These are phyloP conservation scores for Trichoderma brevicompactum DNA, from an alignment of 2,329 filamentous ascomycete genomes.

Conservation along the genomic window DNA sequence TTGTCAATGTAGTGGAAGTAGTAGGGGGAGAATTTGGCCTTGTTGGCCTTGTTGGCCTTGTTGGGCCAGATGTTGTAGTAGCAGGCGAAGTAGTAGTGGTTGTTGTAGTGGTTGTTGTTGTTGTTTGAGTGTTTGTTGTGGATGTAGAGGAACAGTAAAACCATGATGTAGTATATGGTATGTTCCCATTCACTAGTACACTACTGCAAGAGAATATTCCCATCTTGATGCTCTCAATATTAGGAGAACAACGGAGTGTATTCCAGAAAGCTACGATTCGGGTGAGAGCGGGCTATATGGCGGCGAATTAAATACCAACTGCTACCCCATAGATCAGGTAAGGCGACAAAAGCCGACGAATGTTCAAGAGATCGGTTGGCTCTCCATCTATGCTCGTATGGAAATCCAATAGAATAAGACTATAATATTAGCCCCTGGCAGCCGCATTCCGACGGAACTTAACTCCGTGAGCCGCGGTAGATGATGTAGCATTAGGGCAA, in stretches of 20 bases:
- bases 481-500: not conserved
- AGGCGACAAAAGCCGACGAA: not conserved
- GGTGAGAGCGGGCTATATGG: not conserved
- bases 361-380: not conserved
- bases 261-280: not conserved
- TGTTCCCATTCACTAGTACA: not conserved
- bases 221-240: too few relatives aligned
- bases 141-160: not conserved
- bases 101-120: not conserved
- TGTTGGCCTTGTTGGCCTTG: not conserved
- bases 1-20: not conserved
- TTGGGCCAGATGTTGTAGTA: not conserved
- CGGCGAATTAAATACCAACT: too few relatives aligned
- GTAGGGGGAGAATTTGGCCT: not conserved
- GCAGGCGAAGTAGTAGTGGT: not conserved
- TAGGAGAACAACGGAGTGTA: too few relatives aligned
- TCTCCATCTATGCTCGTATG: not conserved
- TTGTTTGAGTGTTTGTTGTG: not conserved
- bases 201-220: too few relatives aligned
- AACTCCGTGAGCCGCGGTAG: not conserved
- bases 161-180: not conserved
- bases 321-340: too few relatives aligned
- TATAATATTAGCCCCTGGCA: not conserved
- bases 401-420: not conserved
- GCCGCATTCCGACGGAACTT: not conserved